Conservation (phyloP, 345 rosid species). For the Gossypium rotundifolium region DNA sequence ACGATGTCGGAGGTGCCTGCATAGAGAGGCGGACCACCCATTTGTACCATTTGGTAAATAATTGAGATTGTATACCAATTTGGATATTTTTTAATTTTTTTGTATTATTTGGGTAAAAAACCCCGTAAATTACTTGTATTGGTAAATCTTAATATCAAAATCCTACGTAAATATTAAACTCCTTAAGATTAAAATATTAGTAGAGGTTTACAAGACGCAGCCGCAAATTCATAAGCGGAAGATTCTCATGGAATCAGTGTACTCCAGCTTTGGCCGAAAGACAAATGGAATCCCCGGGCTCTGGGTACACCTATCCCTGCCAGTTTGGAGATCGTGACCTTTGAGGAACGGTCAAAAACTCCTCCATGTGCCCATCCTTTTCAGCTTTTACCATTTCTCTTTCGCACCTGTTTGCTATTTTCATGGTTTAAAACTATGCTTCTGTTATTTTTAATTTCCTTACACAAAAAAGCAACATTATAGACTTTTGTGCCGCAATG, state of each 20-base stretch:
- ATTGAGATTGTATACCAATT: no score
- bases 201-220: not conserved
- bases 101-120: no score
- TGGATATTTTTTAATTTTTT: no score
- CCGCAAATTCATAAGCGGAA: constrained; percentile 12
- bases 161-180: no score
- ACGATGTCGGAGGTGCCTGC: no score
- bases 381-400: not conserved
- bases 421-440: not conserved
- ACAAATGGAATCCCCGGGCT: not conserved
- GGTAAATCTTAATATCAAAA: no score
- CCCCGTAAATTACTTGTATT: no score
- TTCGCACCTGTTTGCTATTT: constrained; percentile 11
- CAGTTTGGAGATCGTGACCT: not conserved
- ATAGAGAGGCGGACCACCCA: no score
- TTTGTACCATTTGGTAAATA: no score
- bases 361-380: constrained; percentile 28
- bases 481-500: not conserved
- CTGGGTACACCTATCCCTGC: not conserved
- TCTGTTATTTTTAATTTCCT: not conserved
- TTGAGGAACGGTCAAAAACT: not conserved
- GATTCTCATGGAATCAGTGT: constrained; percentile 10
- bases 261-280: not conserved
- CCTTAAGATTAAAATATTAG: no score
- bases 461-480: not conserved